Evolutionary conservation across 441 rosid genomes (phyloP).

Genomic region (Biscutella auriculata): DNA sequence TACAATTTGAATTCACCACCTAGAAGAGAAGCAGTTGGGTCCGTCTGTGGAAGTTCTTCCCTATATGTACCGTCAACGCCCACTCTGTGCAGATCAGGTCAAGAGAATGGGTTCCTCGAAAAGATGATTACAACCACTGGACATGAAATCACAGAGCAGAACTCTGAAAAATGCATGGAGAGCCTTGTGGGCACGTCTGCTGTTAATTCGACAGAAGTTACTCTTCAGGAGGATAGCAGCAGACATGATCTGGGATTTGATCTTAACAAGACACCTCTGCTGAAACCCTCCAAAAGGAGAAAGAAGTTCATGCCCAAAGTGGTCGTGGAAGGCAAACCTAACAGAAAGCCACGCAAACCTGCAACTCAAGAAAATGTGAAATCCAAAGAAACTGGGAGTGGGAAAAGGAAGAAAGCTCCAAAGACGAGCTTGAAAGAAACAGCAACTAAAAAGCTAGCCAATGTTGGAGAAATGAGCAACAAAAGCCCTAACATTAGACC

Average conservation of each 20-base stretch:
- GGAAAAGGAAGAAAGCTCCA: constrained; percentile 56
- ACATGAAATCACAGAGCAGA: constrained; percentile 4
- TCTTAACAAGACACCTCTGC: constrained; percentile 70
- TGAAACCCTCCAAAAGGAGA: constrained; percentile 51
- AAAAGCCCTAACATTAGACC: constrained; percentile 20
- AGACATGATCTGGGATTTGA: constrained; percentile 35
- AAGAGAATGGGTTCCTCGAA: constrained; percentile 25
- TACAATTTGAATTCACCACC: constrained; percentile 40
- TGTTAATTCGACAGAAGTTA: constrained; percentile 25
- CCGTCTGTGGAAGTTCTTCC: constrained; percentile 23
- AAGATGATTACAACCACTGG: background rate
- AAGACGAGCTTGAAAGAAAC: constrained; percentile 36
- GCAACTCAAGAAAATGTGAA: constrained; percentile 23
- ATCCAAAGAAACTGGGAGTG: constrained; percentile 25
- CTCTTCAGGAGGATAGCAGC: constrained; percentile 25
- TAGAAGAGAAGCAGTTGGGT: constrained; percentile 30
- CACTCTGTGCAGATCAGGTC: constrained; percentile 20
- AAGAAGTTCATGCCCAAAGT: constrained; percentile 90
- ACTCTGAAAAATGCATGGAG: constrained; percentile 17
- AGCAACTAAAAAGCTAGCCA: constrained; percentile 19
- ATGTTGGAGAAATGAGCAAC: constrained; percentile 14
- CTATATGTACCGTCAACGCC: constrained; percentile 30
- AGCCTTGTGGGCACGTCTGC: constrained; percentile 34
- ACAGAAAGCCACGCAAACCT: constrained; percentile 36
- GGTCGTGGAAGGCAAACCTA: constrained; percentile 52